phyloP scores from a whole-genome alignment of 225 moss, liverwort and hornwort species.

The Rhytidiadelphus loreus region DNA sequence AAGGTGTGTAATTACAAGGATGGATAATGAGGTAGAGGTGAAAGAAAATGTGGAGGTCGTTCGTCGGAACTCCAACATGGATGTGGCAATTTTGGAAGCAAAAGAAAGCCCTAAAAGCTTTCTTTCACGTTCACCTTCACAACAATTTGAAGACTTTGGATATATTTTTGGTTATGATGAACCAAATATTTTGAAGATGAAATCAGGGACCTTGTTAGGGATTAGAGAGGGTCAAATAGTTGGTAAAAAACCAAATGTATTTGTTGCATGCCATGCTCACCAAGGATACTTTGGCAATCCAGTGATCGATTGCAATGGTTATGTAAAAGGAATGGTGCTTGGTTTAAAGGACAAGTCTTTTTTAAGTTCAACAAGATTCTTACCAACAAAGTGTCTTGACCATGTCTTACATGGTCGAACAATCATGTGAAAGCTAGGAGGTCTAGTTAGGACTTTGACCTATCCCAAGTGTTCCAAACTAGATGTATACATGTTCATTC shows the following conservation, averaged over 20 bases:
- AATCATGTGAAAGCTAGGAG: neutral
- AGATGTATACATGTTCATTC: accelerated
- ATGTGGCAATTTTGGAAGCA: neutral
- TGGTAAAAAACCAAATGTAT: neutral
- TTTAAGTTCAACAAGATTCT: neutral
- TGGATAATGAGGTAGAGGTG: neutral
- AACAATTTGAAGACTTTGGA: neutral
- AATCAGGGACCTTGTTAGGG: neutral
- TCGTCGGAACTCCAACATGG: too few relatives aligned
- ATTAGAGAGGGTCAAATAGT: neutral
- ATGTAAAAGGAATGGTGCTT: neutral
- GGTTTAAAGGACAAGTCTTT: neutral
- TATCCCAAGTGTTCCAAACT: accelerated
- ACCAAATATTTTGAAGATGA: neutral
- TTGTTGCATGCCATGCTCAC: neutral
- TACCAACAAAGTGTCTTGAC: neutral
- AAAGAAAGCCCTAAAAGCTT: neutral
- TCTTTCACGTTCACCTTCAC: neutral
- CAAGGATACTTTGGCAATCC: neutral
- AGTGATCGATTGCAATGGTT: neutral
- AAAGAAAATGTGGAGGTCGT: neutral
- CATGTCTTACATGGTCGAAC: accelerated
- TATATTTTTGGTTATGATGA: neutral
- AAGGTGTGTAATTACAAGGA: neutral
- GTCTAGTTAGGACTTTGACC: neutral